A percentile compares a stretch with the other conserved stretches of the same genome.
Conservation (phyloP, 2,329 filamentous ascomycete species). For the Aspergillus ochraceoroseus region DNA sequence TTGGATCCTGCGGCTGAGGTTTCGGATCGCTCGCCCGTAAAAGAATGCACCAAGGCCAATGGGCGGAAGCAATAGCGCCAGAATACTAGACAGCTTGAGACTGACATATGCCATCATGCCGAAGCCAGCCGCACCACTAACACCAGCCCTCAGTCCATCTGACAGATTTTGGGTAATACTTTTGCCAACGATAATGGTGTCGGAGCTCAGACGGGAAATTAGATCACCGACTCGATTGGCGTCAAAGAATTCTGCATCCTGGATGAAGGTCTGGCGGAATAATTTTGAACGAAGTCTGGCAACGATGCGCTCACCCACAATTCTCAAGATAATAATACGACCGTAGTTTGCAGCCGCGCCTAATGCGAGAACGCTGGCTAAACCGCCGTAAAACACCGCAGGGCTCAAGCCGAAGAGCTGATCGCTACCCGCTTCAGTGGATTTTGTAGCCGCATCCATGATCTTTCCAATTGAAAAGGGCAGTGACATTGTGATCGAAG, state of each 20-base stretch:
- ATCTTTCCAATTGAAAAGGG: conserved; percentile 96
- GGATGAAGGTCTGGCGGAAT: conserved; percentile 87
- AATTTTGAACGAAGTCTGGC: conserved; percentile 81
- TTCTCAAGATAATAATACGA: conserved; percentile 84
- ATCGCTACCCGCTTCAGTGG: conserved; percentile 56
- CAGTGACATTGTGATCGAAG: conserved; percentile 89
- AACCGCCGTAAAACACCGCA: conserved; percentile 79
- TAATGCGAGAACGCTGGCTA: conserved; percentile 70
- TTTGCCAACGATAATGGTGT: conserved; percentile 97
- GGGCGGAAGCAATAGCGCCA: conserved; percentile 82
- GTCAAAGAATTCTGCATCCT: conserved; percentile 98
- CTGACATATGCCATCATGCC: conserved; percentile 95
- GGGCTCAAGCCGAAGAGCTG: conserved; percentile 78
- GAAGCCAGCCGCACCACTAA: conserved; percentile 86
- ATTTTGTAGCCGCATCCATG: conserved; percentile 80
- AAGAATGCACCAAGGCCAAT: conserved; percentile 86
- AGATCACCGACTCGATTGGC: conserved; percentile 94
- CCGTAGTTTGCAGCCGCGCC: conserved; percentile 91
- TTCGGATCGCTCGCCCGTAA: conserved; percentile 83
- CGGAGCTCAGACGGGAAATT: conserved; percentile 89
- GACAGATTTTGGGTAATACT: conserved; percentile 97
- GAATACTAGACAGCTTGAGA: conserved; percentile 78
- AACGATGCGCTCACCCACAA: conserved; percentile 92
- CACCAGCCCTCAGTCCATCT: conserved; percentile 84
- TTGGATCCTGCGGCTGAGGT: conserved; percentile 86